Evolutionary conservation across 768 basidiomycete genomes (phyloP), one percentile per base, ranked within the genome.

Genomic region (Lanmaoa rubissima): DNA sequence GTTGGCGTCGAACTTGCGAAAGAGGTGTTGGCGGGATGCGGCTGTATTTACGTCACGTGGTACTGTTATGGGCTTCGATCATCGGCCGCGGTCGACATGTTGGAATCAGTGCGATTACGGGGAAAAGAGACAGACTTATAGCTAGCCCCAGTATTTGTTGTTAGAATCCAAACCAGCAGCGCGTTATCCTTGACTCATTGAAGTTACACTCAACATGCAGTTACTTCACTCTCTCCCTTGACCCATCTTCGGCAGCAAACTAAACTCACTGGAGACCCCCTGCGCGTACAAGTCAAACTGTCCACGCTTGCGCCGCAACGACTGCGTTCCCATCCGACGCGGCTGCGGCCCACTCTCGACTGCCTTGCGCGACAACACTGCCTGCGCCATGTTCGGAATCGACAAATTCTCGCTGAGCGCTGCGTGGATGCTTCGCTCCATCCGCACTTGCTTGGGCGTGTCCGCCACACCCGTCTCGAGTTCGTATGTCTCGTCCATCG

Each of bases 381-480:
- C 48, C 10, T 47, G 54, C n/a, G 11, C 46, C 39, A 65, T 38
- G 46, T 65, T 62, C 34, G 54, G 46, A 24, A 66, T 53, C 42
- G 65, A 65, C 47, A 66, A 5, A 28, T 62, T 61, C 57, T 67
- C 68, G 39, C 53, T 53, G 3, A 63, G 47, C 10, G 51, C 51
- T 1, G 52, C 51, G 28, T 48, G 63, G 21, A 59, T 48, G 35
- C 48, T 28, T 3, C 59, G 51, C 24, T 50, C 53, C 52, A 47
- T 42, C 24, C 60, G 55, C 19, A 32, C 45, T 28, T 51, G 57
- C 49, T 57, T 67, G 1, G 65, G 51, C 28, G 57, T 59, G 4
- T 50, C 60, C 10, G 21, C 34, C 4, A n/a, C 31, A 3, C 12
- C 16, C 36, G n/a, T 53, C 41, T 49, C 21, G 24, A 1, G 6